Percentiles rank a stretch among this genome's conserved stretches.
These are phyloP conservation scores for Fusarium haematococcum DNA, from an alignment of 2,329 filamentous ascomycete genomes.

Conservation along the genomic window DNA sequence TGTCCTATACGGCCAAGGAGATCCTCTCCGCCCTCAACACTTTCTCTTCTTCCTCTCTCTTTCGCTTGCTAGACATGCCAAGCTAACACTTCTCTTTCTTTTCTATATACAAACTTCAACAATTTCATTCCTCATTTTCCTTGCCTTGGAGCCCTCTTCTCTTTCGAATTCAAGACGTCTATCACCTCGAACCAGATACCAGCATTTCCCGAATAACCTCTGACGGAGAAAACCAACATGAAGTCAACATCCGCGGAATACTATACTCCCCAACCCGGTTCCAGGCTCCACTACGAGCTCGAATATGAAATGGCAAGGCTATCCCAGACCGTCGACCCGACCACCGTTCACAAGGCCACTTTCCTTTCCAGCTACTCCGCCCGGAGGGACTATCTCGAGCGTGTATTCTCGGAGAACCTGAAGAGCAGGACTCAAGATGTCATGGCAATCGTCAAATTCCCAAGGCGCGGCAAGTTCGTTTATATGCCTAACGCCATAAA, in stretches of 20 bases:
- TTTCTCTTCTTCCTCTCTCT: neutral
- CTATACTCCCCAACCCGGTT: neutral
- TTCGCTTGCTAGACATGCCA: neutral
- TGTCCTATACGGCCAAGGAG: neutral
- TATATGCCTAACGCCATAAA: neutral
- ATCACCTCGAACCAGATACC: neutral
- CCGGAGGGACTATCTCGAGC: neutral
- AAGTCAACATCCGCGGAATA: neutral
- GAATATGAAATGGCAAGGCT: neutral
- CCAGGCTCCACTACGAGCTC: neutral
- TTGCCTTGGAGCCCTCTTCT: neutral
- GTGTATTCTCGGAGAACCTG: neutral
- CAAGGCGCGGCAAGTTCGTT: neutral
- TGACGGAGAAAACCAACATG: neutral
- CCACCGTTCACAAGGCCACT: neutral
- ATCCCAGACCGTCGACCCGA: neutral
- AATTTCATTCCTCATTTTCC: neutral
- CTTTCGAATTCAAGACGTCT: neutral
- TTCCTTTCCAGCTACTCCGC: neutral
- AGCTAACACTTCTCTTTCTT: neutral
- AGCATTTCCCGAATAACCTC: neutral
- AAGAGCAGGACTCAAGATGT: neutral
- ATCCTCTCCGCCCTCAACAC: neutral
- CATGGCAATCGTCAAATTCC: constrained; percentile 7
- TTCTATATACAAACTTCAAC: neutral